Evolutionary conservation across 2,329 filamentous ascomycete species (phyloP).

Genomic region (Neofusicoccum cordaticola): DNA sequence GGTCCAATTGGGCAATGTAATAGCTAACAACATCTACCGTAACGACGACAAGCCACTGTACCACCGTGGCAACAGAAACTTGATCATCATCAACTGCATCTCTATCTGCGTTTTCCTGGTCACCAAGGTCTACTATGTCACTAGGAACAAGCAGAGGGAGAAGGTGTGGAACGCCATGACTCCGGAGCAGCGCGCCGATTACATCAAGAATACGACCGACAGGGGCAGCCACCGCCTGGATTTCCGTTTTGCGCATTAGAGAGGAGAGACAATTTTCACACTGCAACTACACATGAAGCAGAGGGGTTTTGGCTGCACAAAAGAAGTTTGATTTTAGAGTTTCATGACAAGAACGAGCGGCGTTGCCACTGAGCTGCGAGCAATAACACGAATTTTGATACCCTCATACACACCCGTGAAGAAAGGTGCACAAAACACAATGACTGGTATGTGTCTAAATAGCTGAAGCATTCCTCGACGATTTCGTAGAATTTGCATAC

Average conservation of each 20-base stretch:
- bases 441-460: too few species aligned
- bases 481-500: too few species aligned
- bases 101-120: conserved; percentile 35
- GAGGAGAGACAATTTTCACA: neutral
- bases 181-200: conserved; percentile 26
- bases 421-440: too few species aligned
- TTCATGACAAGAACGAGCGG: too few species aligned
- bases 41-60: conserved; percentile 47
- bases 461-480: too few species aligned
- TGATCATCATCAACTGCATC: conserved; percentile 32
- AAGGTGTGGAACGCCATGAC: conserved; percentile 30
- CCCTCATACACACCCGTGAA: too few species aligned
- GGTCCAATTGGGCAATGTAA: conserved; percentile 48
- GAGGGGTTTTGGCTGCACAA: too few species aligned
- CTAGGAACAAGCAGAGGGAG: conserved; percentile 38
- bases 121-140: conserved; percentile 42
- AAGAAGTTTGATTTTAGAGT: too few species aligned
- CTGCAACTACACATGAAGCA: too few species aligned
- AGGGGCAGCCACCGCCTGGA: conserved; percentile 31
- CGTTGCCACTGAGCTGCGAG: too few species aligned
- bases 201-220: conserved; percentile 29
- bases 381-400: too few species aligned
- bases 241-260: conserved; percentile 31
- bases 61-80: conserved; percentile 39
- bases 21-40: conserved; percentile 49